phyloP scores from a whole-genome alignment of 768 basidiomycete genomes.

The Auricularia cornea region DNA sequence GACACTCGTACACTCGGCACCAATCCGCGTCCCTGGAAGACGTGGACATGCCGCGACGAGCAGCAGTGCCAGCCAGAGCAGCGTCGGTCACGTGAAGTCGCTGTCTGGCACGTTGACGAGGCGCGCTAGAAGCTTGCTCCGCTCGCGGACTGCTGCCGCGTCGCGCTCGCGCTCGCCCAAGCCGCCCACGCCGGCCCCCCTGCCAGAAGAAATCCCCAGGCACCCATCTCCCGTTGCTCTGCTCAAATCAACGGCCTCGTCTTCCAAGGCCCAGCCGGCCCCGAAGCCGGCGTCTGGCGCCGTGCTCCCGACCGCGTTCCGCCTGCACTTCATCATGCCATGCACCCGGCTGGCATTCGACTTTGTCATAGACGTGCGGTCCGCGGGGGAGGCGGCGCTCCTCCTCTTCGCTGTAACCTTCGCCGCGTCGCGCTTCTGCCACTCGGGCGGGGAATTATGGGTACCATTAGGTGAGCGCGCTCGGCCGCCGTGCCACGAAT shows the following conservation, averaged over 20 bases:
- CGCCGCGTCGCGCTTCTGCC: conserved; percentile 41
- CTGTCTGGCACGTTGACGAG: background rate
- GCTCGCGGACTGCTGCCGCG: background rate
- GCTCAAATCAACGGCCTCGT: background rate
- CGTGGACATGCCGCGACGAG: background rate
- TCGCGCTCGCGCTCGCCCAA: background rate
- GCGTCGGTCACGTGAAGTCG: background rate
- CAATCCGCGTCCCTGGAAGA: background rate
- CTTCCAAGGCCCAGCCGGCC: background rate
- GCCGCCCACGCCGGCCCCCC: background rate
- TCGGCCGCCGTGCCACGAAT: background rate
- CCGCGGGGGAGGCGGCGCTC: conserved; percentile 54
- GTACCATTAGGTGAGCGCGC: conserved; percentile 43
- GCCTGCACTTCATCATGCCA: conserved; percentile 38
- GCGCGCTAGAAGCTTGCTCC: background rate
- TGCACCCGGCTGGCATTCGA: conserved; percentile 32
- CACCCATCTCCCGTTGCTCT: background rate
- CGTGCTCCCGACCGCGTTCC: conserved; percentile 42
- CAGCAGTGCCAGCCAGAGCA: background rate
- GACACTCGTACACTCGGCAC: background rate
- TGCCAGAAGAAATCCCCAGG: background rate
- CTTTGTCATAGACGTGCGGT: conserved; percentile 53
- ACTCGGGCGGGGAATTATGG: conserved; percentile 31
- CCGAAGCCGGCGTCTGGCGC: conserved; percentile 8
- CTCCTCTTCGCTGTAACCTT: conserved; percentile 56